Evolutionary conservation across 2,329 filamentous ascomycete species (phyloP).

Genomic region (Pseudogymnoascus pannorum): DNA sequence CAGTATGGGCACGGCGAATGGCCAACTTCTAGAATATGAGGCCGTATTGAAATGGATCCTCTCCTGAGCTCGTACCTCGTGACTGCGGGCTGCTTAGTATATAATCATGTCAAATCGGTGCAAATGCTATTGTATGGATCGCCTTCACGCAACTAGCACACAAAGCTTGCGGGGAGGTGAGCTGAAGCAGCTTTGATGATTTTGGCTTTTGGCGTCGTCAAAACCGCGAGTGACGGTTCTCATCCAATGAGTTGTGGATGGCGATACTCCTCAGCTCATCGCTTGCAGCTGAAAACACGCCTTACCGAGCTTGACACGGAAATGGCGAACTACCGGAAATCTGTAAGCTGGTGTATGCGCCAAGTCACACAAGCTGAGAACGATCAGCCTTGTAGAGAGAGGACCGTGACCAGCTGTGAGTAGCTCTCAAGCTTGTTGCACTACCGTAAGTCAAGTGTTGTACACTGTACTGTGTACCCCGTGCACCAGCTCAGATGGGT

Average conservation of each 20-base stretch:
- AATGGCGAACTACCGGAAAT: constrained; percentile 2
- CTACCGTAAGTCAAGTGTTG: not conserved
- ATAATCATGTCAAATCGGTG: not conserved
- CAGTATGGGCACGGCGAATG: not conserved
- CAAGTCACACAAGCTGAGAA: not conserved
- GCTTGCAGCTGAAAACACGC: not conserved
- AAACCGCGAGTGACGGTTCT: not conserved
- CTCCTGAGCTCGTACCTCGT: not conserved
- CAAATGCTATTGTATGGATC: constrained; percentile 2
- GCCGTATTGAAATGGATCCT: not conserved
- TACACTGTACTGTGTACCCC: not conserved
- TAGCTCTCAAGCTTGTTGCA: constrained; percentile 2
- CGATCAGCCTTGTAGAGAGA: constrained; percentile 8
- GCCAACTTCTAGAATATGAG: not conserved
- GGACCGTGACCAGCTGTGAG: not conserved
- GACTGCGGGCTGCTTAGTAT: not conserved
- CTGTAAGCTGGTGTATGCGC: constrained; percentile 3
- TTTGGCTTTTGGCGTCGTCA: not conserved
- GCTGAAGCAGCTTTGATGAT: not conserved
- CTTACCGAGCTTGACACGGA: not conserved
- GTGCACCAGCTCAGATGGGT: not conserved
- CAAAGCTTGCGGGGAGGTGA: not conserved
- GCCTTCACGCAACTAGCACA: not conserved
- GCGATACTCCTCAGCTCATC: constrained; percentile 4
- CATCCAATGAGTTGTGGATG: not conserved